A percentile compares a stretch with the other conserved stretches of the same genome.
phyloP scores from a whole-genome alignment of 331 rosid species.

The Pyracantha coccinea region DNA sequence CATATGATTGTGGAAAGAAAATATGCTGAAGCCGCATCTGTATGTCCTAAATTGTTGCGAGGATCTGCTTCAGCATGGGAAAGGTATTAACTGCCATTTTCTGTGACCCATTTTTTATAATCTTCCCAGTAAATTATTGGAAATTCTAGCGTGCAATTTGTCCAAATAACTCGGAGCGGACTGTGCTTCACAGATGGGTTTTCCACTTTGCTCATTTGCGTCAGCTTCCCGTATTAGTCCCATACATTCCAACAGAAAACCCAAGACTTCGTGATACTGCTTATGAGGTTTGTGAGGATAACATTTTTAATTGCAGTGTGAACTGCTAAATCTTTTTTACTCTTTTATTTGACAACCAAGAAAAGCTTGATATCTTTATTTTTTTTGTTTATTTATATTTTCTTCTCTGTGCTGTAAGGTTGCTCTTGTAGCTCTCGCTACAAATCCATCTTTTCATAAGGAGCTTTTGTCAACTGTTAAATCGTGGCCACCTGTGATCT shows the following conservation, averaged over 20 bases:
- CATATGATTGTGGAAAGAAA: constrained; percentile 96
- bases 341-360: constrained; percentile 2
- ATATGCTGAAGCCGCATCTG: constrained; percentile 86
- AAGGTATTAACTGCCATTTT: constrained; percentile 45
- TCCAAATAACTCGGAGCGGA: constrained; percentile 21
- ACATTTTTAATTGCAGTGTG: background rate
- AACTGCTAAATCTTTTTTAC: background rate
- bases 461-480: constrained; percentile 67
- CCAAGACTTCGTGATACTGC: constrained; percentile 92
- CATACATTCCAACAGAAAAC: constrained; percentile 77
- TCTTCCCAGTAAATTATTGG: background rate
- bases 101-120: constrained; percentile 1
- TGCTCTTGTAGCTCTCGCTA: constrained; percentile 94
- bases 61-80: constrained; percentile 98
- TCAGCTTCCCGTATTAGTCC: constrained; percentile 94
- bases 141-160: background rate
- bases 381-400: background rate
- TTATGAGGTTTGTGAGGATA: constrained; percentile 70
- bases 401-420: constrained; percentile 46
- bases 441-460: constrained; percentile 81
- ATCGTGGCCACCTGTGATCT: constrained; percentile 84
- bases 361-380: background rate
- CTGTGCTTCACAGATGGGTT: constrained; percentile 70
- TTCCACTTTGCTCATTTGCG: constrained; percentile 99
- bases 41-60: constrained; percentile 87